A percentile compares a stretch with the other conserved stretches of the same genome.
Conservation (phyloP, 306 rosid genomes). For the Corylus heterophylla region DNA sequence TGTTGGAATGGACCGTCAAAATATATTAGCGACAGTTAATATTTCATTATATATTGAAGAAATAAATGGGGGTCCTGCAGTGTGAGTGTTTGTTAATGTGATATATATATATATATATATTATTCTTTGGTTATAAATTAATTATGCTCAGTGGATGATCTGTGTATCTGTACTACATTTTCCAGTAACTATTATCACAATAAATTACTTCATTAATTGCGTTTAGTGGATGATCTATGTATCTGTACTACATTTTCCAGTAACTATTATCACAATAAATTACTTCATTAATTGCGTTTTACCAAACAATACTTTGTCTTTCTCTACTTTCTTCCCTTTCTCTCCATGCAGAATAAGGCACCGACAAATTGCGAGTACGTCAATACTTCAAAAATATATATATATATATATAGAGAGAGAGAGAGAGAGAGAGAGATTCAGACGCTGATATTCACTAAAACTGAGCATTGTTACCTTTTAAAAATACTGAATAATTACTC, state of each 20-base stretch:
- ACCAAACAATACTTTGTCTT: too few relatives aligned
- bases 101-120: neutral
- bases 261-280: neutral
- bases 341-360: too few relatives aligned
- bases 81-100: neutral
- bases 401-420: too few relatives aligned
- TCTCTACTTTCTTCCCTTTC: too few relatives aligned
- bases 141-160: neutral
- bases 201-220: neutral
- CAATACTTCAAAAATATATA: too few relatives aligned
- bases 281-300: too few relatives aligned
- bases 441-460: too few relatives aligned
- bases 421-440: too few relatives aligned
- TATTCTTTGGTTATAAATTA: neutral
- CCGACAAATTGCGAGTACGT: too few relatives aligned
- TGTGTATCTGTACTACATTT: neutral
- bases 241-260: neutral
- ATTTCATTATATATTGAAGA: neutral
- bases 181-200: neutral
- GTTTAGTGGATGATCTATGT: neutral
- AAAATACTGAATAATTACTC: too few relatives aligned
- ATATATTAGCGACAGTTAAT: neutral
- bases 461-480: too few relatives aligned
- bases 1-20: neutral
- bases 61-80: slow-evolving; percentile 5